A percentile compares a stretch with the other conserved stretches of the same genome.
Conservation (phyloP, 768 basidiomycete species). For the Tricholoma saponaceum region DNA sequence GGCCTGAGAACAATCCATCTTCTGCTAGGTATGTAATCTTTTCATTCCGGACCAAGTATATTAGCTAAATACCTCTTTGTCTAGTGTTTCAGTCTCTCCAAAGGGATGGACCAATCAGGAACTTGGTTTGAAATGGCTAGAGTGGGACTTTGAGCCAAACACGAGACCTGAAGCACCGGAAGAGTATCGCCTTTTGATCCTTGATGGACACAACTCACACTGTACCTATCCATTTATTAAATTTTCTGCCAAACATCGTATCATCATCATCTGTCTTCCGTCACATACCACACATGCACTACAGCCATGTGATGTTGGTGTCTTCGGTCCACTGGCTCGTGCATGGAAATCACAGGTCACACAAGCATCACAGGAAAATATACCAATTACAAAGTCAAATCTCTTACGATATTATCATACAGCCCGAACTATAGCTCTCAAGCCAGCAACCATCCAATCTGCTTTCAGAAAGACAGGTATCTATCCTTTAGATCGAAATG, state of each 20-base stretch:
- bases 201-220: constrained; percentile 1
- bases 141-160: constrained; percentile 13
- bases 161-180: constrained; percentile 7
- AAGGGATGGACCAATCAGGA: constrained; percentile 1
- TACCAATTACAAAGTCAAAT: constrained; percentile 11
- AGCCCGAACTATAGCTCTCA: constrained; percentile 13
- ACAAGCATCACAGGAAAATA: background rate
- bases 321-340: constrained; percentile 29
- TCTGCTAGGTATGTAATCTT: background rate
- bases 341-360: constrained; percentile 26
- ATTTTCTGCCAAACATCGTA: background rate
- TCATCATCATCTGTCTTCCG: constrained; percentile 9
- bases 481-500: no score
- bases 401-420: constrained; percentile 5
- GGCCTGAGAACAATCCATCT: background rate
- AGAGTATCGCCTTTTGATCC: background rate
- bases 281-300: no score
- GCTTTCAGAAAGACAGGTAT: no score
- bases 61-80: background rate
- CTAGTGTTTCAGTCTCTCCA: background rate
- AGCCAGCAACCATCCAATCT: constrained; percentile 12
- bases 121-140: constrained; percentile 20
- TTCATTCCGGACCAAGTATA: background rate
- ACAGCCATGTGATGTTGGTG: no score
- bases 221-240: background rate